These are phyloP conservation scores for Cynara cardunculus DNA, from an alignment of 129 eudicot species.

Conservation along the genomic window DNA sequence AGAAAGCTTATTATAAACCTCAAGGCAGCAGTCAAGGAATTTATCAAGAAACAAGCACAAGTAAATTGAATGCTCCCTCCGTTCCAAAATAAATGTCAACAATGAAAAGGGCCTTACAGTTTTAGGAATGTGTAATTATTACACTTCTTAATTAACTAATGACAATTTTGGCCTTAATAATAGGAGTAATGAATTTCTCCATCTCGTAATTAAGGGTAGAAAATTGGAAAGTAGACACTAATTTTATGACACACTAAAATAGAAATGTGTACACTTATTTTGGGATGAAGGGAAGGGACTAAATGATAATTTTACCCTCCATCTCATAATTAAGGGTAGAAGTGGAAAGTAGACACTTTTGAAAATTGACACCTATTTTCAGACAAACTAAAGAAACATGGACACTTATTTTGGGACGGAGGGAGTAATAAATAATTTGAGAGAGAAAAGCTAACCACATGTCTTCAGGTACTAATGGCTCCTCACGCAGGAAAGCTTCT, in stretches of 20 bases:
- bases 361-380: neutral
- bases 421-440: neutral
- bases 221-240: neutral
- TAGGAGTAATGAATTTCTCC: neutral
- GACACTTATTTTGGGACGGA: neutral
- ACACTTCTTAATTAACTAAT: neutral
- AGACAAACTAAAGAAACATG: neutral
- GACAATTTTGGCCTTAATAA: neutral
- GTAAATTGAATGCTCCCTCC: neutral
- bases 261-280: neutral
- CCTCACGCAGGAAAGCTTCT: constrained; percentile 88
- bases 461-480: constrained; percentile 95
- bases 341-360: neutral
- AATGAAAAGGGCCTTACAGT: neutral
- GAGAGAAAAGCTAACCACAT: constrained; percentile 70
- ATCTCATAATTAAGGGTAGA: neutral
- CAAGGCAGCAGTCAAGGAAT: no score
- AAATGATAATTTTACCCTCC: neutral
- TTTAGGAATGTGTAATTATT: neutral
- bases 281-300: neutral
- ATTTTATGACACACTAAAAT: neutral
- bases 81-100: neutral
- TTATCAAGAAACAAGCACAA: neutral
- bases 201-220: neutral
- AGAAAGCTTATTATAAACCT: no score